A percentile compares a stretch with the other conserved stretches of the same genome.
These are phyloP conservation scores for Chlorencoelia australis DNA, from an alignment of 2,329 filamentous ascomycete genomes.

Conservation along the genomic window DNA sequence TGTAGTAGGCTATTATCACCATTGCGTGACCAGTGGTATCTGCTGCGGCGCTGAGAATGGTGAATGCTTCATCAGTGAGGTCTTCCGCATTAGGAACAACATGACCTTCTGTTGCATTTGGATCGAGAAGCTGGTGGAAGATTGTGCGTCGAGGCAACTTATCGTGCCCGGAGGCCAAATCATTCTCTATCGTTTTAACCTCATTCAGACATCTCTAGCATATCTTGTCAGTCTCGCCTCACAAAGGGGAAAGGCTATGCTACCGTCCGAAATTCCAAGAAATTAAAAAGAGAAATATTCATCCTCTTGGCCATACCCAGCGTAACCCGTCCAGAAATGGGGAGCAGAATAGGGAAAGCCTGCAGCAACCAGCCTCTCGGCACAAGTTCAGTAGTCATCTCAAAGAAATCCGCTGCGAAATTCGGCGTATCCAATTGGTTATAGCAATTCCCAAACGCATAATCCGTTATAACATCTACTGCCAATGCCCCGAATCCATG, in stretches of 20 bases:
- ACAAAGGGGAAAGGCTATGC: too few species aligned
- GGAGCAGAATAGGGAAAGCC: too few species aligned
- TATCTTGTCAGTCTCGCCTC: too few species aligned
- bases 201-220: too few species aligned
- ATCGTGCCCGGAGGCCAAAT: too few species aligned
- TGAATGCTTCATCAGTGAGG: constrained; percentile 11
- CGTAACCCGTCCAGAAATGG: not conserved
- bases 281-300: not conserved
- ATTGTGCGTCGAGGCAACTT: too few species aligned
- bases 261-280: not conserved
- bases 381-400: too few species aligned
- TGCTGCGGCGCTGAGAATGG: constrained; percentile 1
- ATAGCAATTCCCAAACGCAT: not conserved
- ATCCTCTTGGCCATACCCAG: not conserved
- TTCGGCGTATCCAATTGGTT: not conserved
- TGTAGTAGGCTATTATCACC: not conserved
- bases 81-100: constrained; percentile 10
- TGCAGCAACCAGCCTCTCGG: too few species aligned
- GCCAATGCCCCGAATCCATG: not conserved
- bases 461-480: not conserved
- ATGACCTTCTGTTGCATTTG: constrained; percentile 8
- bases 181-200: too few species aligned
- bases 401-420: not conserved
- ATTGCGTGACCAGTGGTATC: not conserved
- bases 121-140: constrained; percentile 23